phyloP scores from a whole-genome alignment of 495 filamentous ascomycete species.

The Hyaloscypha variabilis region DNA sequence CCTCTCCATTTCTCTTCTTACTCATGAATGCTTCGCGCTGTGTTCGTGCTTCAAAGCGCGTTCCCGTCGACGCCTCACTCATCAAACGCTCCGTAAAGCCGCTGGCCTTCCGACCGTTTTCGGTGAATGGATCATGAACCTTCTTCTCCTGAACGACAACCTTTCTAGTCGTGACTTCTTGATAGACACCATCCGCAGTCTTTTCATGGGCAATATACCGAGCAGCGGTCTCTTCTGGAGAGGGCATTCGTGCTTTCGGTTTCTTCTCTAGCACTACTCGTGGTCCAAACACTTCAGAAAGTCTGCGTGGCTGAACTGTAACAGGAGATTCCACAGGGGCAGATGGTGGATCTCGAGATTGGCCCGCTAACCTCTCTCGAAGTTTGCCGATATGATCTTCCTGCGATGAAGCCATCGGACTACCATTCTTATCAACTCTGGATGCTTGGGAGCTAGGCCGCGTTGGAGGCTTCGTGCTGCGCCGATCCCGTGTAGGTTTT shows the following conservation, averaged over 20 bases:
- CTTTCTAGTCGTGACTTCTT: slow-evolving; percentile 15
- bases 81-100: slow-evolving; percentile 20
- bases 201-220: slow-evolving; percentile 30
- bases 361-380: slow-evolving; percentile 5
- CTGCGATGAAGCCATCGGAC: slow-evolving; percentile 28
- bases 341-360: neutral
- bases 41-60: neutral
- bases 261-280: slow-evolving; percentile 14
- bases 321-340: neutral
- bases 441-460: slow-evolving; percentile 34
- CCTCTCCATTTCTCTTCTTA: neutral
- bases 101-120: slow-evolving; percentile 5
- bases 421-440: slow-evolving; percentile 35
- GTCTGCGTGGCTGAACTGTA: neutral
- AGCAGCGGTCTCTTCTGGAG: slow-evolving; percentile 9
- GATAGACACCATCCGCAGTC: slow-evolving; percentile 17
- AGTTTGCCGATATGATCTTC: slow-evolving; percentile 23
- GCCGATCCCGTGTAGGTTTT: neutral
- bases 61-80: neutral
- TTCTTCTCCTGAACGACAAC: slow-evolving; percentile 13
- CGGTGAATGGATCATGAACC: slow-evolving; percentile 23
- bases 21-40: neutral
- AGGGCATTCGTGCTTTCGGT: slow-evolving; percentile 19
- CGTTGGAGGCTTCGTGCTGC: neutral
- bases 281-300: slow-evolving; percentile 23